phyloP scores from a whole-genome alignment of 2,329 filamentous ascomycete genomes.

The Rhynchosporium agropyri region DNA sequence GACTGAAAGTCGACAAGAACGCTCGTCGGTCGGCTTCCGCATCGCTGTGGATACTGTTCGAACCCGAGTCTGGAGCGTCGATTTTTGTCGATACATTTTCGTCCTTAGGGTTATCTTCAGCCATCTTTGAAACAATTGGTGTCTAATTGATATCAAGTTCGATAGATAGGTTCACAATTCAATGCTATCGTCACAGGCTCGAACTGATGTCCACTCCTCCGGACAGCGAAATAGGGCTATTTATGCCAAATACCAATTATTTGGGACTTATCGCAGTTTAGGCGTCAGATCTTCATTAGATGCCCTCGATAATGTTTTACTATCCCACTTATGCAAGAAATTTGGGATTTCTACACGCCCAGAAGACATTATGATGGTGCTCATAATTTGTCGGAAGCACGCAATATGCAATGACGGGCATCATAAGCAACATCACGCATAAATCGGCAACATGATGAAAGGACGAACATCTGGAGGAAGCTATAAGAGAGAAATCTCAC shows the following conservation, averaged over 20 bases:
- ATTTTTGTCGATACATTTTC: conserved; percentile 19
- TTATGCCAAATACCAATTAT: neutral
- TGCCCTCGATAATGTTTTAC: neutral
- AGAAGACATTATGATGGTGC: conserved; percentile 14
- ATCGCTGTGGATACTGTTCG: conserved; percentile 27
- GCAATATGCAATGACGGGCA: conserved; percentile 21
- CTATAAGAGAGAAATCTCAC: neutral
- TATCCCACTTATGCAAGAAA: conserved; percentile 11
- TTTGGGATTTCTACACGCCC: neutral
- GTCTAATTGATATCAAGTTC: neutral
- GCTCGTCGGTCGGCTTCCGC: conserved; percentile 24
- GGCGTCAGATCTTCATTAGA: neutral
- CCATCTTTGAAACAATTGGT: neutral
- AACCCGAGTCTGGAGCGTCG: neutral
- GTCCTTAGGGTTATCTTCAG: conserved; percentile 15
- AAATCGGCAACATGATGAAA: neutral
- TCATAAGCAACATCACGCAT: neutral
- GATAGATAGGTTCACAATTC: neutral
- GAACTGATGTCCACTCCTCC: neutral
- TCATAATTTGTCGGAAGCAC: conserved; percentile 29
- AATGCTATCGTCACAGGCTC: neutral
- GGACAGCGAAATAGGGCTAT: neutral
- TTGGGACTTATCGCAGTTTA: neutral
- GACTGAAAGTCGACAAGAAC: conserved; percentile 46
- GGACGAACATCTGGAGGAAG: neutral